These are phyloP conservation scores for Aspergillus baeticus DNA, from an alignment of 495 filamentous ascomycete species.

Conservation along the genomic window DNA sequence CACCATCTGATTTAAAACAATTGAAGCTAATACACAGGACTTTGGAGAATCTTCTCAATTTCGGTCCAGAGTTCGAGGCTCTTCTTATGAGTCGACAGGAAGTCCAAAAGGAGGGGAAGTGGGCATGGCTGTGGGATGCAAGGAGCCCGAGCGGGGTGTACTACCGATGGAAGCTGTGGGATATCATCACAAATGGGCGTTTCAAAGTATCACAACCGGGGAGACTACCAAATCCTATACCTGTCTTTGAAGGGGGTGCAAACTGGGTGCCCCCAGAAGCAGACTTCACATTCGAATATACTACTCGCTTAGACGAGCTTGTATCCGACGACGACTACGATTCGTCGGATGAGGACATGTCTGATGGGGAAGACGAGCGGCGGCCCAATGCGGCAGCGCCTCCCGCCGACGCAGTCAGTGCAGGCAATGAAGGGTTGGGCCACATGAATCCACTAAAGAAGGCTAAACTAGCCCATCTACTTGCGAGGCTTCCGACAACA, in stretches of 20 bases:
- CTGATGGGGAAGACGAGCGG: slow-evolving; percentile 66
- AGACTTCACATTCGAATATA: slow-evolving; percentile 69
- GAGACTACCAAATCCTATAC: slow-evolving; percentile 24
- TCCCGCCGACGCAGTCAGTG: slow-evolving; percentile 40
- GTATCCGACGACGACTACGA: slow-evolving; percentile 81
- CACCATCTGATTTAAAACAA: slow-evolving; percentile 76
- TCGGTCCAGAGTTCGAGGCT: slow-evolving; percentile 89
- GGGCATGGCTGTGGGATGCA: slow-evolving; percentile 93
- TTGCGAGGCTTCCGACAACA: slow-evolving; percentile 76
- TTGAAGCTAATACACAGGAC: slow-evolving; percentile 86
- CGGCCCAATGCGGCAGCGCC: slow-evolving; percentile 55
- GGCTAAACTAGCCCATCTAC: slow-evolving; percentile 75
- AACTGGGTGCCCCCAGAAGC: slow-evolving; percentile 70
- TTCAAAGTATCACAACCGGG: slow-evolving; percentile 26
- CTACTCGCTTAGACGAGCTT: slow-evolving; percentile 70
- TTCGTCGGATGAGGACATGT: slow-evolving; percentile 84
- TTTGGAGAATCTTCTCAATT: slow-evolving; percentile 70
- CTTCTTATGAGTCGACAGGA: slow-evolving; percentile 81
- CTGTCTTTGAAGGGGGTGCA: slow-evolving; percentile 68
- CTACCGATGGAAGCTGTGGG: slow-evolving; percentile 91
- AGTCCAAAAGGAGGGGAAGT: slow-evolving; percentile 81
- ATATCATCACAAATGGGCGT: slow-evolving; percentile 61
- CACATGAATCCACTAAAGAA: slow-evolving; percentile 85
- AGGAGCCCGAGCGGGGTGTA: slow-evolving; percentile 76
- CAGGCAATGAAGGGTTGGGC: slow-evolving; percentile 54